Evolutionary conservation across 2,329 filamentous ascomycete species (phyloP).

Genomic region (Corynespora cassiicola): DNA sequence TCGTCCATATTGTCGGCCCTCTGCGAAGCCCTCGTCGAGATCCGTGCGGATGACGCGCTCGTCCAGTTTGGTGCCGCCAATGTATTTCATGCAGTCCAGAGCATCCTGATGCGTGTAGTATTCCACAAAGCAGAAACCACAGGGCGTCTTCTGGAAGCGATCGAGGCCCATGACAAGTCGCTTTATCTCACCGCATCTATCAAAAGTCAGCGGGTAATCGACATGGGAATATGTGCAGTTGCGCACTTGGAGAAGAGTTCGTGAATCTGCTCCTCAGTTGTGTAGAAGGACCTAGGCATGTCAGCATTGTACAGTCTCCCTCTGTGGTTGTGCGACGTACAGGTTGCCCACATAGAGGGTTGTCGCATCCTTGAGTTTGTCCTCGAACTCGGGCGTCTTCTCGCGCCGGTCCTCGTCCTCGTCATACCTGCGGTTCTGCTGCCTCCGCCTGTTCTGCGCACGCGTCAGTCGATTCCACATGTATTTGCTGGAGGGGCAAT

Average conservation of each 20-base stretch:
- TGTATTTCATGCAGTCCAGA: conserved; percentile 97
- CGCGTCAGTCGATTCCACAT: conserved; percentile 17
- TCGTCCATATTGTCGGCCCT: conserved; percentile 93
- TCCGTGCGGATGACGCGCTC: conserved; percentile 96
- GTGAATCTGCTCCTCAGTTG: conserved; percentile 98
- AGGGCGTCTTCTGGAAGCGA: conserved; percentile 95
- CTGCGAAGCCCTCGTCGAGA: conserved; percentile 92
- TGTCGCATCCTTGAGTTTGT: conserved; percentile 84
- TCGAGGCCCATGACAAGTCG: conserved; percentile 97
- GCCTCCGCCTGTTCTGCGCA: conserved; percentile 73
- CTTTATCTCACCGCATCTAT: conserved; percentile 90
- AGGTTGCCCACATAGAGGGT: conserved; percentile 98
- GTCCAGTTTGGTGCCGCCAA: conserved; percentile 96
- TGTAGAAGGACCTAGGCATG: conserved; percentile 82
- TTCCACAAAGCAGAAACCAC: conserved; percentile 99
- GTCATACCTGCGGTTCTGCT: conserved; percentile 66
- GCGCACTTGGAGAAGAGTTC: conserved; percentile 87
- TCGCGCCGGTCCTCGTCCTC: conserved; percentile 63
- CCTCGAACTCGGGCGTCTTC: conserved; percentile 67
- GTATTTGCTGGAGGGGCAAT: conserved; percentile 21
- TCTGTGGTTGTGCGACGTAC: conserved; percentile 50
- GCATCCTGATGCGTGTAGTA: conserved; percentile 99
- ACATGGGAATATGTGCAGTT: neutral
- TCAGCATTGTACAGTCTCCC: conserved; percentile 8
- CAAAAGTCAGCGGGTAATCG: conserved; percentile 10